A percentile compares a stretch with the other conserved stretches of the same genome.
Conservation (phyloP, 1,139 yeast species). For the Geotrichum carabidarum region DNA sequence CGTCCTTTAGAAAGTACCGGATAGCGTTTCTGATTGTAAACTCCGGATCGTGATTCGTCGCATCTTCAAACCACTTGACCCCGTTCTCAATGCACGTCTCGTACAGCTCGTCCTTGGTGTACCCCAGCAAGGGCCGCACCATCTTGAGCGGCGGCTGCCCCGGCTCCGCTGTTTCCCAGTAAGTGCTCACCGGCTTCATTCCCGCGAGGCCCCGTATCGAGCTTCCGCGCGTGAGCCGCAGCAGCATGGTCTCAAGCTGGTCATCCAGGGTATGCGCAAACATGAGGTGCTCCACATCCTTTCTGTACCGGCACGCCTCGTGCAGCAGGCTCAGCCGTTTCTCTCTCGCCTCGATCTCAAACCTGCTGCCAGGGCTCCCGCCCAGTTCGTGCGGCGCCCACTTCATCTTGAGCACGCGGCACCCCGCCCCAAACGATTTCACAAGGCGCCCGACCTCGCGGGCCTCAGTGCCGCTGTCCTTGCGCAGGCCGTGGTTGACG, state of each 20-base stretch:
- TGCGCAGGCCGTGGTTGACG: conserved; percentile 53
- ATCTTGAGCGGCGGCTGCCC: conserved; percentile 22
- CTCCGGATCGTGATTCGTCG: conserved; percentile 51
- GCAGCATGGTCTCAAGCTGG: conserved; percentile 63
- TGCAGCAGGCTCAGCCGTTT: conserved; percentile 48
- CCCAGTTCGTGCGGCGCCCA: conserved; percentile 31
- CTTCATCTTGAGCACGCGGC: conserved; percentile 39
- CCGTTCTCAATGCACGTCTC: conserved; percentile 43
- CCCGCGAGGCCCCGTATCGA: conserved; percentile 55
- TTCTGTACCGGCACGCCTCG: conserved; percentile 37
- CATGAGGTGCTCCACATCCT: conserved; percentile 38
- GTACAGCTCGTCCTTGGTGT: conserved; percentile 45
- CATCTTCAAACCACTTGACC: conserved; percentile 64
- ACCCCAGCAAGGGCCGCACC: conserved; percentile 52
- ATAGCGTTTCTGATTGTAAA: conserved; percentile 54
- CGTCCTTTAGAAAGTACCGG: conserved; percentile 25
- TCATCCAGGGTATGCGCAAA: conserved; percentile 71
- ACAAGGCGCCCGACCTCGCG: conserved; percentile 39
- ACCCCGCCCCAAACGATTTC: conserved; percentile 42
- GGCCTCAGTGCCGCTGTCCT: conserved; percentile 49
- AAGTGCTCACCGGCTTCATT: conserved; percentile 31
- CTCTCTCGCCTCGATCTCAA: conserved; percentile 36
- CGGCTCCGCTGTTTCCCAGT: conserved; percentile 27
- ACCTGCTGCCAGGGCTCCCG: conserved; percentile 17
- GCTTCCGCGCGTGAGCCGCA: conserved; percentile 52